Base-by-base conservation (phyloP, 139 green algal species). In the Auxenochlorella pyrenoidosa region DNA sequence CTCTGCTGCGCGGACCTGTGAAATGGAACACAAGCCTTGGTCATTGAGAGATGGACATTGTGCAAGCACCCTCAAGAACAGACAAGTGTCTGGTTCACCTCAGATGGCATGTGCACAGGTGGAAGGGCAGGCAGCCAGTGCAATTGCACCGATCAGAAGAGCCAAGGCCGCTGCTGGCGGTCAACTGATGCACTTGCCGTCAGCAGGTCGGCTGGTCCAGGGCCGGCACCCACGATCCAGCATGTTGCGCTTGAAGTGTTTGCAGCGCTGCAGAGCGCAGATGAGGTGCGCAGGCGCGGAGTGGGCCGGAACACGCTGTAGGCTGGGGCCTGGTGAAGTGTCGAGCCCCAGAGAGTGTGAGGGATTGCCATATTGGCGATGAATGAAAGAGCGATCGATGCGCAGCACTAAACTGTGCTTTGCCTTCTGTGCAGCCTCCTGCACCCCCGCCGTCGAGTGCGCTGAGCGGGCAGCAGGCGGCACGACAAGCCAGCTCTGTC, bases 201-300 rank as follows among this genome's bases (percentile, higher is more conserved):
- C 63, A 85, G 63, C 10, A 85, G 41, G 80, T 85, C 80, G 30
- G 80, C 80, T 26, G 80, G 80, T 32, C 80, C 80, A 0, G 80
- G 80, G 40, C 80, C 80, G 5, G 80, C 80, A 5, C 80, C 80
- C 1, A 85, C 80, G 3, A 85, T 3, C 22, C 54, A 76, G 32
- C 28, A 41, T 40, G 75, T 85, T 4, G 41, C 80, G 13, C 18
- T 63, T 13, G 54, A 24, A 18, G 79, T 12, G 38, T 13, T 15
- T 40, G 28, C 4, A 26, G 34, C 51, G 19, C 30, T 43, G 76
- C n/a, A 43, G 44, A 28, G 34, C n/a, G 47, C 70, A 6, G 36
- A 3, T 76, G 28, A n/a, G 5, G 63, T 26, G 1, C 63, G 63
- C 63, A 16, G 63, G 1, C 63, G 63, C 63, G 2, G 63, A 13